Conservation (phyloP, 2,329 filamentous ascomycete species). For the Ophiostoma perfectum region DNA sequence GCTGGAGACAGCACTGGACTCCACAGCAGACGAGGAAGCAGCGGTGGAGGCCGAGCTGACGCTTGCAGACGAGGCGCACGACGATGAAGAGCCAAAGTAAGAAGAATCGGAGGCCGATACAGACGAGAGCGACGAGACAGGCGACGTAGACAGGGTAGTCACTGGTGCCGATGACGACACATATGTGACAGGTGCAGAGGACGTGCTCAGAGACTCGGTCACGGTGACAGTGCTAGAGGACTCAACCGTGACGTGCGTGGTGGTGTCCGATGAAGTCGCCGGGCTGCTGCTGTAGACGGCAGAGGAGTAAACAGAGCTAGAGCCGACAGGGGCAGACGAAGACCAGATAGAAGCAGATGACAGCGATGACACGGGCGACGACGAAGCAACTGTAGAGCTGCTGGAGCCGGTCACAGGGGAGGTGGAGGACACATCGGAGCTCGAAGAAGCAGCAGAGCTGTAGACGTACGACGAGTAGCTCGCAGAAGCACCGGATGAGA, state of each 20-base stretch:
- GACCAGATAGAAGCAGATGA: no score
- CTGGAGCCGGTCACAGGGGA: constrained; percentile 3
- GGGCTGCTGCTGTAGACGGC: constrained; percentile 5
- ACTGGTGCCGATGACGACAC: neutral
- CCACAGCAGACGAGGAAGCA: neutral
- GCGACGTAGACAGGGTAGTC: neutral
- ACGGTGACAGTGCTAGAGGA: neutral
- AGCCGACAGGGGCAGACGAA: neutral
- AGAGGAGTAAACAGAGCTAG: neutral
- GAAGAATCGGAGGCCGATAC: neutral
- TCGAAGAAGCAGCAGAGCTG: neutral
- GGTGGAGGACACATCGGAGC: neutral
- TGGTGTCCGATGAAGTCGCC: neutral
- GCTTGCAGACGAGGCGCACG: neutral
- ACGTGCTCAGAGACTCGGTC: neutral
- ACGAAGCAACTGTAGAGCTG: neutral
- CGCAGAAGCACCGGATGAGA: neutral
- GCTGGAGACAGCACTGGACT: neutral
- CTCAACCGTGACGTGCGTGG: neutral
- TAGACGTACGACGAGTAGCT: neutral
- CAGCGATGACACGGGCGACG: neutral
- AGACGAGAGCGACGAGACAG: neutral
- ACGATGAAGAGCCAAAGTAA: neutral
- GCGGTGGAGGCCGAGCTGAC: neutral
- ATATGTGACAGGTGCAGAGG: neutral